Evolutionary conservation across 2,329 filamentous ascomycete genomes (phyloP).

Genomic region (Exophiala alcalophila): DNA sequence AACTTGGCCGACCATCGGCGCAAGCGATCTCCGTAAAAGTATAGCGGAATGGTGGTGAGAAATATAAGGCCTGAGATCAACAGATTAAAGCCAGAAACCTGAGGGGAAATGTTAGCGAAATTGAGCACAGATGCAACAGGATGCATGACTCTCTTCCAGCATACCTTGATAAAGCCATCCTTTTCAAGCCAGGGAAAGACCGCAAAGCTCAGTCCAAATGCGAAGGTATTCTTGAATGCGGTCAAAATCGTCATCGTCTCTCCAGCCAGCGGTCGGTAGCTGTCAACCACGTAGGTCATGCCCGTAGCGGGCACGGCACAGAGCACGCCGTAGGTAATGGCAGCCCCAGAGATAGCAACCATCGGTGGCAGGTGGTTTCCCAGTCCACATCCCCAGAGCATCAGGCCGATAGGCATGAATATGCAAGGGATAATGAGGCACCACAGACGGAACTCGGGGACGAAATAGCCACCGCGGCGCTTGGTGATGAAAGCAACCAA

Average conservation of each 20-base stretch:
- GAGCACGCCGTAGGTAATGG: constrained; percentile 12
- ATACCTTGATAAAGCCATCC: constrained; percentile 14
- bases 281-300: constrained; percentile 18
- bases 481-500: constrained; percentile 77
- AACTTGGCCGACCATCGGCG: constrained; percentile 79
- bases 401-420: constrained; percentile 75
- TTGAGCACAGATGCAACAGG: not conserved
- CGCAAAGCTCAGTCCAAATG: constrained; percentile 17
- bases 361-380: constrained; percentile 4
- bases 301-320: constrained; percentile 7
- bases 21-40: constrained; percentile 82
- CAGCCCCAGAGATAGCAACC: constrained; percentile 9
- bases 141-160: too few species aligned
- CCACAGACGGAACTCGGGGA: constrained; percentile 84
- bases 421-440: constrained; percentile 79
- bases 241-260: constrained; percentile 17
- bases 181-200: constrained; percentile 13
- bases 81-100: constrained; percentile 6
- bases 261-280: constrained; percentile 8
- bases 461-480: constrained; percentile 84
- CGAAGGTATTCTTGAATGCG: constrained; percentile 11
- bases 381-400: constrained; percentile 58
- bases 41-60: constrained; percentile 54
- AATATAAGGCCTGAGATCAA: constrained; percentile 11
- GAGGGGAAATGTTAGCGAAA: not conserved